phyloP scores from a whole-genome alignment of 2,329 filamentous ascomycete species.

The Fusarium dlaminii region DNA sequence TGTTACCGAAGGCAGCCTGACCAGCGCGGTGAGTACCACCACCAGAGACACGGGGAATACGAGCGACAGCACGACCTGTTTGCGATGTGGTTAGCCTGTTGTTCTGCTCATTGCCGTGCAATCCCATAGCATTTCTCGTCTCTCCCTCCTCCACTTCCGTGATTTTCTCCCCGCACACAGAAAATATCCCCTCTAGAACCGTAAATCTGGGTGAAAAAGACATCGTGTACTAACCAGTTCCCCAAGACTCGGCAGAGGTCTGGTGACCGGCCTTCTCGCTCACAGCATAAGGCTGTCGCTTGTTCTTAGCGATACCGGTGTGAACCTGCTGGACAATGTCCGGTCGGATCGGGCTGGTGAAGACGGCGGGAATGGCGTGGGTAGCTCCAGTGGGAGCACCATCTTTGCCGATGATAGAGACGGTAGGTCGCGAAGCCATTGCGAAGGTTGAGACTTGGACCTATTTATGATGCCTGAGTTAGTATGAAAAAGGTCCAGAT shows the following conservation, averaged over 20 bases:
- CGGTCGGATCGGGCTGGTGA: conserved; percentile 95
- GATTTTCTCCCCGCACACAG: conserved; percentile 21
- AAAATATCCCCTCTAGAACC: conserved; percentile 25
- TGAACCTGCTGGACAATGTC: conserved; percentile 99
- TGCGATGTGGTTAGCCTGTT: conserved; percentile 37
- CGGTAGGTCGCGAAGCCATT: conserved; percentile 97
- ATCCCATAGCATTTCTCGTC: background rate
- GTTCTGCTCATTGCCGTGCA: background rate
- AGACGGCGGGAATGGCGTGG: conserved; percentile 94
- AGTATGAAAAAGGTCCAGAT: conserved; percentile 27
- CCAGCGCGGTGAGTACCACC: conserved; percentile 99
- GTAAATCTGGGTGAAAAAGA: background rate
- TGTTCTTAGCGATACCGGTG: conserved; percentile 99
- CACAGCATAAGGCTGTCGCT: conserved; percentile 98
- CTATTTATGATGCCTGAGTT: conserved; percentile 36
- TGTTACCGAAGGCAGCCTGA: conserved; percentile 99
- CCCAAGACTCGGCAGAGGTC: conserved; percentile 99
- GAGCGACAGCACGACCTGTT: conserved; percentile 95
- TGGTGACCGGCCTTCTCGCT: conserved; percentile 99
- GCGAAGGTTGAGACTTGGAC: conserved; percentile 57
- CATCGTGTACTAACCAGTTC: conserved; percentile 80
- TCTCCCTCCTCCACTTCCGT: background rate
- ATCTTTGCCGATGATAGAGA: conserved; percentile 97
- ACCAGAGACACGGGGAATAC: conserved; percentile 99
- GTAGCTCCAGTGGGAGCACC: conserved; percentile 90